Evolutionary conservation across 352 stramenopile genomes (phyloP).

Genomic region (Globisporangium abappressorium): DNA sequence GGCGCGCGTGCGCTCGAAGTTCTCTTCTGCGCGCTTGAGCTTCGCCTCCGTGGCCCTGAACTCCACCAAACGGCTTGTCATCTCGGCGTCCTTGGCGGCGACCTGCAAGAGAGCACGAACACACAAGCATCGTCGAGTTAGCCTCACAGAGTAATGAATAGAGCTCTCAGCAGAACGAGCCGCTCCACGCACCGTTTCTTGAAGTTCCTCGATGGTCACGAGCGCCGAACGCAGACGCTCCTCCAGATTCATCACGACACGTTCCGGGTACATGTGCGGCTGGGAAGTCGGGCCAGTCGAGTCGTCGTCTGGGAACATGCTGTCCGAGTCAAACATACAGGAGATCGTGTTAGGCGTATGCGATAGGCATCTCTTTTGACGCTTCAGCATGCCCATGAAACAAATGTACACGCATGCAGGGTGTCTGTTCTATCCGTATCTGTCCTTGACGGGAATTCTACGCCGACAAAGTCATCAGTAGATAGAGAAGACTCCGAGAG

Average conservation of each 20-base stretch:
- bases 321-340: conserved; percentile 8
- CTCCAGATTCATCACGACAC: conserved; percentile 39
- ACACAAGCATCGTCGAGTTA: not conserved
- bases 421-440: conserved; percentile 81
- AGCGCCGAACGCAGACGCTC: conserved; percentile 34
- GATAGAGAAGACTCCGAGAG: conserved; percentile 24
- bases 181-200: conserved; percentile 27
- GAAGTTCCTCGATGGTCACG: conserved; percentile 34
- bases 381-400: not conserved
- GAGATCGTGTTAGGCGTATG: not conserved
- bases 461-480: conserved; percentile 85
- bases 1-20: conserved; percentile 37
- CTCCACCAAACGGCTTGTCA: too few relatives aligned
- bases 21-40: conserved; percentile 26
- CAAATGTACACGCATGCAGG: not conserved
- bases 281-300: conserved; percentile 19
- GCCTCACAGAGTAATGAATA: not conserved
- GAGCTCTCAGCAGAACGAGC: not conserved
- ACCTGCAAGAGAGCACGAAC: not conserved
- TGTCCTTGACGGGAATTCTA: conserved; percentile 89
- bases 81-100: not conserved
- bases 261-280: conserved; percentile 30
- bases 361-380: not conserved
- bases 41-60: not conserved
- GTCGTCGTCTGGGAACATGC: conserved; percentile 22